Evolutionary conservation across 2,329 filamentous ascomycete genomes (phyloP).

Genomic region (Simplicillium aogashimaense): DNA sequence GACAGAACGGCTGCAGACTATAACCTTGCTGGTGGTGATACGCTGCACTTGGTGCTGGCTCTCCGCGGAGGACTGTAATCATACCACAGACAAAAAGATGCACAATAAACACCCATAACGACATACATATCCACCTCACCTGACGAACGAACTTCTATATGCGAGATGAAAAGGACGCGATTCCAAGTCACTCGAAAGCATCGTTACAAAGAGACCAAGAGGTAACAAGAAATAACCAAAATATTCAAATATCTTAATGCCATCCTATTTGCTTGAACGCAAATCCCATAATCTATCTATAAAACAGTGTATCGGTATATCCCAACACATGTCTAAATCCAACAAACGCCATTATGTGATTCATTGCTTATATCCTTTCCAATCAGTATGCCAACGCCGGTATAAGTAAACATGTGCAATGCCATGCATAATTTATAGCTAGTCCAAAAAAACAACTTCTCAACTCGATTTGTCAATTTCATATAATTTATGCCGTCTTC

Average conservation of each 20-base stretch:
- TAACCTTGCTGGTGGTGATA: slow-evolving; percentile 81
- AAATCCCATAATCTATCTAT: neutral
- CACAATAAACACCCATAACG: no score
- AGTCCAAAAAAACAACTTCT: neutral
- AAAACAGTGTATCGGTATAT: neutral
- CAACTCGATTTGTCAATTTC: no score
- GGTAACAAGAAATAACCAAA: no score
- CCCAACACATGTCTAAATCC: no score
- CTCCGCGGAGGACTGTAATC: slow-evolving; percentile 61
- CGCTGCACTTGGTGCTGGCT: slow-evolving; percentile 89
- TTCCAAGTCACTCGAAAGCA: no score
- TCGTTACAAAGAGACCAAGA: no score
- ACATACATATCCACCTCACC: no score
- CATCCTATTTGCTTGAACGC: no score
- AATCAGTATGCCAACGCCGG: neutral
- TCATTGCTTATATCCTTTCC: neutral
- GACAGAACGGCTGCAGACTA: slow-evolving; percentile 92
- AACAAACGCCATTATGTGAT: no score
- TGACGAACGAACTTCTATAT: no score
- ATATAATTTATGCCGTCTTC: slow-evolving; percentile 7
- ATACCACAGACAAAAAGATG: neutral
- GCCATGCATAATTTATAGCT: neutral
- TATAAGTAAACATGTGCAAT: neutral
- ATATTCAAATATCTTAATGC: no score
- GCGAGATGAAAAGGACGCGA: no score